Percentiles rank a stretch among this genome's conserved stretches.
Evolutionary conservation across 176 grass and related monocot genomes (phyloP).

Genomic region (Saccharum spontaneum): DNA sequence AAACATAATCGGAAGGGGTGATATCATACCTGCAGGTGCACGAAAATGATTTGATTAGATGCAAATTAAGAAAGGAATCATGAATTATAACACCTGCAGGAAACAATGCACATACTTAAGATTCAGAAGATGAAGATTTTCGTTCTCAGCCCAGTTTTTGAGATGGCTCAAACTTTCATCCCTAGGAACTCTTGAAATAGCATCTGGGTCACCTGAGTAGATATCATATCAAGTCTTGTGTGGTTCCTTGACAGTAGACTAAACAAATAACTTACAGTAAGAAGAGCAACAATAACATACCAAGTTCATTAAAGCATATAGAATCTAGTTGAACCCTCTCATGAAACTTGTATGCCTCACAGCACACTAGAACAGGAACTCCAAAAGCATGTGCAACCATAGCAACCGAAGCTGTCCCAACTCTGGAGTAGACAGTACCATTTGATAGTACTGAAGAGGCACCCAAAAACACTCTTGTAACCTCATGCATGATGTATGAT

Average conservation of each 20-base stretch:
- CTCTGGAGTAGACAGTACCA: conserved; percentile 78
- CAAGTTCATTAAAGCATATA: conserved; percentile 85
- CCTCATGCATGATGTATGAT: conserved; percentile 84
- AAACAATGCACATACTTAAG: conserved; percentile 53
- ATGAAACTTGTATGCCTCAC: conserved; percentile 85
- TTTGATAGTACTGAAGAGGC: conserved; percentile 77
- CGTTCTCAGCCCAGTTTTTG: conserved; percentile 51
- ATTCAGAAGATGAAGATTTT: conserved; percentile 78
- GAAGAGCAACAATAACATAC: conserved; percentile 34
- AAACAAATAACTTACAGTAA: neutral
- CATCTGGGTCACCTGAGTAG: conserved; percentile 80
- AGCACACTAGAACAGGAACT: conserved; percentile 77
- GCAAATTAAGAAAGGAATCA: conserved; percentile 5
- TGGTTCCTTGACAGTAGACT: conserved; percentile 13
- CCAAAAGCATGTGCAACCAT: conserved; percentile 76
- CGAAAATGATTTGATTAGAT: conserved; percentile 26
- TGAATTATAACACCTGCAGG: neutral
- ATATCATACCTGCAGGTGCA: conserved; percentile 63
- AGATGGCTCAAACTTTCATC: conserved; percentile 46
- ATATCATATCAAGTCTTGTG: conserved; percentile 15
- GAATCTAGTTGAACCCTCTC: conserved; percentile 90
- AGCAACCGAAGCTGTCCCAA: conserved; percentile 64
- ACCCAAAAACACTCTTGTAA: conserved; percentile 73
- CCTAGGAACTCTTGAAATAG: conserved; percentile 57
- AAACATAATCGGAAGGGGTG: conserved; percentile 81